A percentile compares a stretch with the other conserved stretches of the same genome.
phyloP scores from a whole-genome alignment of 2,329 filamentous ascomycete species.

The Paramyrothecium sp. region DNA sequence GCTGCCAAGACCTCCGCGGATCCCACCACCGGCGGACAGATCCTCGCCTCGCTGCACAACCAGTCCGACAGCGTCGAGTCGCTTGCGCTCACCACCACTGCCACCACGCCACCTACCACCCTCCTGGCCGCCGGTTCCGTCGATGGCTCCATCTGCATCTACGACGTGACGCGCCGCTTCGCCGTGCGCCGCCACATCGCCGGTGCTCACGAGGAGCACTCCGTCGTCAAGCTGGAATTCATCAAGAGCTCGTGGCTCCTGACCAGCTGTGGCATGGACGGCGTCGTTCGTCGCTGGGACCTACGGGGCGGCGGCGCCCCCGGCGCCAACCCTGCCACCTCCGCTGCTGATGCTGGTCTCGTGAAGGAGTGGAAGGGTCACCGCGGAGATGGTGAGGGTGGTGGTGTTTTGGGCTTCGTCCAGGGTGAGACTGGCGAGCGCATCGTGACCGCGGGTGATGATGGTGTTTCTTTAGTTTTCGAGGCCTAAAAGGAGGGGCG shows the following conservation, averaged over 20 bases:
- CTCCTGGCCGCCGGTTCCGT: slow-evolving; percentile 66
- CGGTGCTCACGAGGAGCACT: slow-evolving; percentile 82
- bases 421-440: slow-evolving; percentile 72
- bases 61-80: slow-evolving; percentile 79
- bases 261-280: slow-evolving; percentile 89
- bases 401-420: slow-evolving; percentile 88
- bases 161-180: slow-evolving; percentile 83
- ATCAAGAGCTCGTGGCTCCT: slow-evolving; percentile 67
- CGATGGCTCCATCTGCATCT: slow-evolving; percentile 78
- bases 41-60: slow-evolving; percentile 79
- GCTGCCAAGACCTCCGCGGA: slow-evolving; percentile 34
- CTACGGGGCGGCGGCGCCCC: slow-evolving; percentile 44
- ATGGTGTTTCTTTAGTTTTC: slow-evolving; percentile 69
- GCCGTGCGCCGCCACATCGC: slow-evolving; percentile 80
- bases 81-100: slow-evolving; percentile 53
- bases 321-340: slow-evolving; percentile 23
- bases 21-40: slow-evolving; percentile 48
- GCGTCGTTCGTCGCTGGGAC: slow-evolving; percentile 89
- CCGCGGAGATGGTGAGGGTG: slow-evolving; percentile 77
- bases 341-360: slow-evolving; percentile 59
- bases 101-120: slow-evolving; percentile 44
- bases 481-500: slow-evolving; percentile 41
- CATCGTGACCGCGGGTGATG: slow-evolving; percentile 89
- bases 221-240: slow-evolving; percentile 92
- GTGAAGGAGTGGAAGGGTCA: slow-evolving; percentile 91